Base-by-base conservation (phyloP, 805 yeast genomes). In the Candida rishiriensis region DNA sequence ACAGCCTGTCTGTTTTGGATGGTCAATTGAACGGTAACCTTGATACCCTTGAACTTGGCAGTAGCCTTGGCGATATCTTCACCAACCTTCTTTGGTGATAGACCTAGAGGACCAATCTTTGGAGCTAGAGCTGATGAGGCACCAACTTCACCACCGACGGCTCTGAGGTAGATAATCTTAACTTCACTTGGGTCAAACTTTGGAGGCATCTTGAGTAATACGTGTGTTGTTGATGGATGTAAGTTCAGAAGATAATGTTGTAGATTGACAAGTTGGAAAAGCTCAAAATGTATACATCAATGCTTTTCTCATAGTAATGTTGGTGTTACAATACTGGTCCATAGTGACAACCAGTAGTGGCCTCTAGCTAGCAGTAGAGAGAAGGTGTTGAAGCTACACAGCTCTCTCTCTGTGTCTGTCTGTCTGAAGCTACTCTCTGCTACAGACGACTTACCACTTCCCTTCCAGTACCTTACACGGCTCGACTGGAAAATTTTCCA, bases 61-160 rank as follows among this genome's bases (percentile, higher is more conserved):
- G 99, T 91, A 73, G 99, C 99, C 85, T 93, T 93, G 73, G 99
- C 99, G 68, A 93, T 93, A 73, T 93, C 99, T 79, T 93, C 99
- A 90, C 99, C 99, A 71, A 93, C 97, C 85, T 93, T 91, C 95
- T 91, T 93, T 81, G 99, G 97, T 55, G 97, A 89, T 66, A 93
- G 81, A 89, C 99, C 99, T 72, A 93, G 88, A 65, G 99, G 99
- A 88, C 99, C 99, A 71, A 93, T 93, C 91, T 93, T 93, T 73
- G 99, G 99, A 65, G 99, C 99, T 69, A 93, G 86, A 61, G 99
- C 97, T 61, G 99, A 87, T 56, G 98, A 89, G 69, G 97, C 96
- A 81, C 98, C 99, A 68, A 93, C 95, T 83, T 93, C 99, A 83
- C 99, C 99, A 87, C 99, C 99, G 65, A 89, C 95, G 77, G 99